Conservation (phyloP, 371 early-diverging fungal species). For the Umbelopsis sp. region DNA sequence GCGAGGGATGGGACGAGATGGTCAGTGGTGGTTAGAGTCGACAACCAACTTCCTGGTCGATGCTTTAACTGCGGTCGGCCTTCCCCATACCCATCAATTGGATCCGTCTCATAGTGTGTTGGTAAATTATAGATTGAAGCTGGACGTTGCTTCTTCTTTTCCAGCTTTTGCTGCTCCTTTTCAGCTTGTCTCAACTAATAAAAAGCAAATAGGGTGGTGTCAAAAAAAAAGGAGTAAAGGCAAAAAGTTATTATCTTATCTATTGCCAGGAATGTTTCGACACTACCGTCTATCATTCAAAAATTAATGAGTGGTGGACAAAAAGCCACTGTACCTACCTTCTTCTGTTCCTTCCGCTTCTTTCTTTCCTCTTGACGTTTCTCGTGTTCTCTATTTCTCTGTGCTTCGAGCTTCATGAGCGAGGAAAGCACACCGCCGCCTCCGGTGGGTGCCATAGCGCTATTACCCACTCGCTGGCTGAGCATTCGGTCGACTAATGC, state of each 20-base stretch:
- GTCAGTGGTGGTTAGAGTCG: slow-evolving; percentile 38
- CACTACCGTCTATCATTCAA: background rate
- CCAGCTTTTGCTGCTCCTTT: slow-evolving; percentile 21
- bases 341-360: slow-evolving; percentile 23
- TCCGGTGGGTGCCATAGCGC: background rate
- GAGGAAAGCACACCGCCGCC: slow-evolving; percentile 45
- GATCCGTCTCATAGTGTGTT: slow-evolving; percentile 1
- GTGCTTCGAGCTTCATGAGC: slow-evolving; percentile 47
- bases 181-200: slow-evolving; percentile 22
- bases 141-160: slow-evolving; percentile 13
- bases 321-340: background rate
- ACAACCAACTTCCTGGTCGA: slow-evolving; percentile 50
- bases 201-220: no score
- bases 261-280: slow-evolving; percentile 3
- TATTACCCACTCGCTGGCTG: slow-evolving; percentile 24
- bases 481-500: slow-evolving; percentile 47
- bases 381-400: slow-evolving; percentile 24
- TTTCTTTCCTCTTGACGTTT: slow-evolving; percentile 17
- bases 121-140: slow-evolving; percentile 15
- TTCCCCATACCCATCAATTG: background rate
- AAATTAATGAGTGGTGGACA: no score
- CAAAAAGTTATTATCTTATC: slow-evolving; percentile 9
- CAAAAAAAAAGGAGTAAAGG: no score
- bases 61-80: slow-evolving; percentile 36
- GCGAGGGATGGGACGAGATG: slow-evolving; percentile 50